A percentile compares a stretch with the other conserved stretches of the same genome.
Evolutionary conservation across 306 rosid genomes (phyloP).

Genomic region (barrel medic (Medicago truncatula)): DNA sequence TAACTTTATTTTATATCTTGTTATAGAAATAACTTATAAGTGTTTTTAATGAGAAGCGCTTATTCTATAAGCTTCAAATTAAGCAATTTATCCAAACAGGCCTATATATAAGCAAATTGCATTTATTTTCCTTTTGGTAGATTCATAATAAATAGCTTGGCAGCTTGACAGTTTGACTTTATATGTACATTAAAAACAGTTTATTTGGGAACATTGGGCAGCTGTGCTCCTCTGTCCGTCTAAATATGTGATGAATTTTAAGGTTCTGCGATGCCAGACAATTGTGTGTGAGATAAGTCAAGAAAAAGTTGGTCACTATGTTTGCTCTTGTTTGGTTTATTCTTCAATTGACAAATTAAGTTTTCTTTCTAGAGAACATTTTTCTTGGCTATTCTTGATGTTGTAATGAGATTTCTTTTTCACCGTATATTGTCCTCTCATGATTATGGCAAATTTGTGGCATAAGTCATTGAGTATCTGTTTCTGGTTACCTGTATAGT

Average conservation of each 20-base stretch:
- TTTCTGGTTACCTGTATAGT: background rate
- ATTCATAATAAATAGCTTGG: background rate
- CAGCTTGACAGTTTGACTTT: background rate
- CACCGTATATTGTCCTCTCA: background rate
- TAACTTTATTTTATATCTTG: too few species aligned
- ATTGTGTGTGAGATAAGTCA: background rate
- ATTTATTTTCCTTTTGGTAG: background rate
- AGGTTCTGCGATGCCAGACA: background rate
- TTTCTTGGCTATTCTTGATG: background rate
- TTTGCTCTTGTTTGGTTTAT: slow-evolving; percentile 6
- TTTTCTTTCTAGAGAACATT: background rate
- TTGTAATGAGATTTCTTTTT: background rate
- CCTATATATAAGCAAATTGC: background rate
- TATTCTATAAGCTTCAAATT: background rate
- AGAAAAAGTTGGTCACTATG: background rate
- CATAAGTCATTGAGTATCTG: background rate
- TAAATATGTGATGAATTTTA: background rate
- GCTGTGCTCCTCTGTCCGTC: background rate
- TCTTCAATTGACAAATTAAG: background rate
- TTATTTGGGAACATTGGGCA: background rate
- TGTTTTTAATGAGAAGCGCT: background rate
- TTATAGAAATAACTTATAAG: background rate
- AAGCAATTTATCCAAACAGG: background rate
- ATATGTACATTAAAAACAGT: background rate
- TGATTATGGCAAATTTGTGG: background rate